Evolutionary conservation across 305 asterid genomes (phyloP).

Genomic region (Fraxinus latifolia): DNA sequence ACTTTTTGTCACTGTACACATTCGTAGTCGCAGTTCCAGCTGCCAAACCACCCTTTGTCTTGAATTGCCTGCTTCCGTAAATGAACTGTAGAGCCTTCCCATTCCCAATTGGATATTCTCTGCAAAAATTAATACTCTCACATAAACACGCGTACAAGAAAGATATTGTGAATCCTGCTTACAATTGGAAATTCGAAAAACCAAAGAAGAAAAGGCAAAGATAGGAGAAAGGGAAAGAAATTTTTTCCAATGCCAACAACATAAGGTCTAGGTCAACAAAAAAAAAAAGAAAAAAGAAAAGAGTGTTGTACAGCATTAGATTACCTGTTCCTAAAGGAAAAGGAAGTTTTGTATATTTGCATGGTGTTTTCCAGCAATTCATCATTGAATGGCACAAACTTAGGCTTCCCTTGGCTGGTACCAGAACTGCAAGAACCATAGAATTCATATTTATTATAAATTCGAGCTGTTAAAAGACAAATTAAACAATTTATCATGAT

Average conservation of each 20-base stretch:
- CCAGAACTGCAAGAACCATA: constrained; percentile 67
- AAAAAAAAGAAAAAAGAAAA: background rate
- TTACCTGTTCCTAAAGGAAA: constrained; percentile 86
- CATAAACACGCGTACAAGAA: background rate
- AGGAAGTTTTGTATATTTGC: constrained; percentile 86
- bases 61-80: constrained; percentile 86
- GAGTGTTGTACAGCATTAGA: background rate
- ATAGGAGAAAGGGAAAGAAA: background rate
- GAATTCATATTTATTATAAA: background rate
- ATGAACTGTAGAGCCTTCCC: constrained; percentile 93
- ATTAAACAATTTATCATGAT: background rate
- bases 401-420: constrained; percentile 94
- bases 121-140: constrained; percentile 28
- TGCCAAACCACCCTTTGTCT: constrained; percentile 87
- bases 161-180: background rate
- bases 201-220: background rate
- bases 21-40: constrained; percentile 98
- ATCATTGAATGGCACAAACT: constrained; percentile 93
- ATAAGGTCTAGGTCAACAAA: constrained; percentile 5
- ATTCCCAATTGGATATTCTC: constrained; percentile 67
- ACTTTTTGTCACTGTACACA: constrained; percentile 62
- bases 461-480: background rate
- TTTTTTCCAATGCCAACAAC: background rate
- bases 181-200: background rate
- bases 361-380: constrained; percentile 77